phyloP scores from a whole-genome alignment of 1,139 yeast species.

The Debaryomyces subglobosus region DNA sequence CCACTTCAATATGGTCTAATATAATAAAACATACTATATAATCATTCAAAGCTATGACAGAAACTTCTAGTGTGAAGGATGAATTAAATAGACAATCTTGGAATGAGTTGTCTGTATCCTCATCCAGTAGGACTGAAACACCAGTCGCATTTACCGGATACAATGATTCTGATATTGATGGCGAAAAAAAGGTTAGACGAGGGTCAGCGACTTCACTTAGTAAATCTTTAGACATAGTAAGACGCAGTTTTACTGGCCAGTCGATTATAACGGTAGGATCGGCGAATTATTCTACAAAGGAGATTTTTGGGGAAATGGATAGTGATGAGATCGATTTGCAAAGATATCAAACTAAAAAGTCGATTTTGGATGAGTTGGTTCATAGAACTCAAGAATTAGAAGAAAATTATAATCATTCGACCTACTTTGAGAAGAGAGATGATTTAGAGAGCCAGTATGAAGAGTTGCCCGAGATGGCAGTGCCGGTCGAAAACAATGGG shows the following conservation, averaged over 20 bases:
- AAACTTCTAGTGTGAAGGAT: slow-evolving; percentile 7
- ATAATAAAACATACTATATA: not conserved
- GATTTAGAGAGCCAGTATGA: slow-evolving; percentile 5
- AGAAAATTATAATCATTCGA: slow-evolving; percentile 5
- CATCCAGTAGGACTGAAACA: slow-evolving; percentile 13
- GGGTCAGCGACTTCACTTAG: slow-evolving; percentile 18
- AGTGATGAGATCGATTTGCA: slow-evolving; percentile 33
- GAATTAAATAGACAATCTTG: slow-evolving; percentile 12
- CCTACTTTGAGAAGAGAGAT: not conserved
- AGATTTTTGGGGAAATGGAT: slow-evolving; percentile 39
- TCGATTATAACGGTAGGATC: slow-evolving; percentile 2
- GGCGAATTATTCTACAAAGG: slow-evolving; percentile 29
- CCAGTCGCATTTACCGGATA: slow-evolving; percentile 22
- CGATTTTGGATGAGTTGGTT: slow-evolving; percentile 41
- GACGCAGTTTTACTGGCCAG: slow-evolving; percentile 16
- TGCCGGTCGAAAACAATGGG: slow-evolving; percentile 26
- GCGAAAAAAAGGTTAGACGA: slow-evolving; percentile 14
- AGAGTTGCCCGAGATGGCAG: slow-evolving; percentile 6
- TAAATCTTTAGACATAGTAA: slow-evolving; percentile 18
- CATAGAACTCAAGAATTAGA: slow-evolving; percentile 21
- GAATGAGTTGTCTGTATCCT: slow-evolving; percentile 14
- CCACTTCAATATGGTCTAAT: not conserved
- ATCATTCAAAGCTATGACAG: not conserved
- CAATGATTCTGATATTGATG: not conserved
- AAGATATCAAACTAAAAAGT: slow-evolving; percentile 40